A percentile compares a stretch with the other conserved stretches of the same genome.
phyloP scores from a whole-genome alignment of 225 moss, liverwort and hornwort species.

The Pseudisothecium myosuroides region DNA sequence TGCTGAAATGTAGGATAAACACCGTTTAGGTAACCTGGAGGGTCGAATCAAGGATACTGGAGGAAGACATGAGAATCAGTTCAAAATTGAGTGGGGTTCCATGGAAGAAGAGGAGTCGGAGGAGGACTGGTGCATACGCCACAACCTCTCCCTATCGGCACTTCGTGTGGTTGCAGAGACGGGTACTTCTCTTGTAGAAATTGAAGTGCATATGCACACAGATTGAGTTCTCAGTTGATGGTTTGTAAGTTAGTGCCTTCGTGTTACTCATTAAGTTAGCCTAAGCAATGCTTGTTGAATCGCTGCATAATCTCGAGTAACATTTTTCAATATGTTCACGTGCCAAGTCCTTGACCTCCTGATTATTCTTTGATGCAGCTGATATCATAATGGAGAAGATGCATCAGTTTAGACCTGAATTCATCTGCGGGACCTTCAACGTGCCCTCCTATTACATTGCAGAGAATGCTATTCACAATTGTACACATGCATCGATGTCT shows the following conservation, averaged over 20 bases:
- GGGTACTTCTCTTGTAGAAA: conserved; percentile 14
- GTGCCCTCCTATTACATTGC: conserved; percentile 23
- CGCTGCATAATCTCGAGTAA: background rate
- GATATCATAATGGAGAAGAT: conserved; percentile 49
- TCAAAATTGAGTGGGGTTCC: conserved; percentile 2
- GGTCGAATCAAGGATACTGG: conserved; percentile 3
- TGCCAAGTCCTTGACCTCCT: background rate
- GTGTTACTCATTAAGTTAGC: no score
- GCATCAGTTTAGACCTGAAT: conserved; percentile 53
- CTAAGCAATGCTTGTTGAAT: background rate
- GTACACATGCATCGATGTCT: background rate
- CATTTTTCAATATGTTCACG: background rate
- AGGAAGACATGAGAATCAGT: background rate
- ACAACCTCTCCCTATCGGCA: conserved; percentile 29
- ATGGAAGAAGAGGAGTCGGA: conserved; percentile 26
- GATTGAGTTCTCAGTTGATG: background rate
- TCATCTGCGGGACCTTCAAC: conserved; percentile 26
- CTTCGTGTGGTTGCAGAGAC: conserved; percentile 45
- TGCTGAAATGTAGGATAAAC: conserved; percentile 24
- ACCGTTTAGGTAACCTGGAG: conserved; percentile 13
- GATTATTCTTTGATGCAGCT: conserved; percentile 14
- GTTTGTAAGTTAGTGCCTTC: background rate
- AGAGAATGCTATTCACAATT: conserved; percentile 5
- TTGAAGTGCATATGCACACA: background rate
- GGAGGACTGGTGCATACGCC: conserved; percentile 42